These are phyloP conservation scores for Alternaria dauci DNA, from an alignment of 2,329 filamentous ascomycete genomes.

Conservation along the genomic window DNA sequence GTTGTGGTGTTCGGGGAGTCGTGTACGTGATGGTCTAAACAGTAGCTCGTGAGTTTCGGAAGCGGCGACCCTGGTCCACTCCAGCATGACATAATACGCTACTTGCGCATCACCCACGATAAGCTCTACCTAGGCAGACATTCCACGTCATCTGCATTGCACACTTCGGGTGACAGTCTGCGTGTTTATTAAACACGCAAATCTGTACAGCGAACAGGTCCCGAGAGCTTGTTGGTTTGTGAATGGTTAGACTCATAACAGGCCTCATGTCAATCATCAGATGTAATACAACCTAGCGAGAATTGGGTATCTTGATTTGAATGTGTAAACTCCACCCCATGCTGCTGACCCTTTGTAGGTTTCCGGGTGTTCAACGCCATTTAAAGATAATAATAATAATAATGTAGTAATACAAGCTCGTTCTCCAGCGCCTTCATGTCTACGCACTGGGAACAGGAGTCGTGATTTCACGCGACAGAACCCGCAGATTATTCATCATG, in stretches of 20 bases:
- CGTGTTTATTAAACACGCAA: not conserved
- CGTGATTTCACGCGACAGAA: constrained; percentile 50
- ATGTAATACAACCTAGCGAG: constrained; percentile 11
- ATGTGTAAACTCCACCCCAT: constrained; percentile 35
- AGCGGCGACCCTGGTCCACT: constrained; percentile 28
- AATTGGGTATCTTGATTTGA: constrained; percentile 46
- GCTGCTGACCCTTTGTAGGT: constrained; percentile 15
- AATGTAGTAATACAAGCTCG: constrained; percentile 21
- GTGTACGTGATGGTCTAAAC: constrained; percentile 37
- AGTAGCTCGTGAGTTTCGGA: constrained; percentile 31
- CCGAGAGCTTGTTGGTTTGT: not conserved
- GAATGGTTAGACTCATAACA: not conserved
- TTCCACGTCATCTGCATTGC: constrained; percentile 5
- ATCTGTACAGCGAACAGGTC: not conserved
- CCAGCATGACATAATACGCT: constrained; percentile 29
- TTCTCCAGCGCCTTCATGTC: not conserved
- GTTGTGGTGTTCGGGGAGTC: constrained; percentile 38
- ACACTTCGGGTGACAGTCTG: not conserved
- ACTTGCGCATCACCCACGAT: constrained; percentile 20
- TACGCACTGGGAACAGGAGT: constrained; percentile 10
- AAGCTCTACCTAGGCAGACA: constrained; percentile 10
- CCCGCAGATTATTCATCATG: constrained; percentile 71
- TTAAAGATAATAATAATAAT: not conserved
- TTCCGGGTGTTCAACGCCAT: not conserved
- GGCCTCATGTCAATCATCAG: constrained; percentile 6